Conservation (phyloP, 306 rosid species). For the Cicer cuneatum region DNA sequence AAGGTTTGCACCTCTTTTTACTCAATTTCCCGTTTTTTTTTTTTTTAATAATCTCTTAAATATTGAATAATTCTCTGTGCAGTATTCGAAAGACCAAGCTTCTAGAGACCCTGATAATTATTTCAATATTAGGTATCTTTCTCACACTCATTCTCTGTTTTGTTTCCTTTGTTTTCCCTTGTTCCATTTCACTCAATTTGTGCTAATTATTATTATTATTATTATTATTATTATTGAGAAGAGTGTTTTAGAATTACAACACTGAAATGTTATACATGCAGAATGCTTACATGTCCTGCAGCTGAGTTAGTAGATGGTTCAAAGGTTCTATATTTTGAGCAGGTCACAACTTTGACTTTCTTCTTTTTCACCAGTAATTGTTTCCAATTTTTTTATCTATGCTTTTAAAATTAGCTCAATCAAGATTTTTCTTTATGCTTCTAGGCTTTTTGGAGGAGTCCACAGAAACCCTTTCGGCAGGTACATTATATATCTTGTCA, state of each 20-base stretch:
- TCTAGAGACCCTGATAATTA: constrained; percentile 88
- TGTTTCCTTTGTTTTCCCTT: background rate
- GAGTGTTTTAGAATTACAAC: constrained; percentile 2
- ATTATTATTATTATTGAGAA: background rate
- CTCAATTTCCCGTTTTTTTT: background rate
- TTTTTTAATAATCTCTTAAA: background rate
- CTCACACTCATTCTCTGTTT: background rate
- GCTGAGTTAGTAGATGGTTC: constrained; percentile 97
- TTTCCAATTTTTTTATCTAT: background rate
- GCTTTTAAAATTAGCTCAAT: constrained; percentile 17
- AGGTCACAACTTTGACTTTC: constrained; percentile 52
- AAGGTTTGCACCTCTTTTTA: constrained; percentile 48
- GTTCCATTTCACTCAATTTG: too few species aligned
- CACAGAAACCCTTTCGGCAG: constrained; percentile 97
- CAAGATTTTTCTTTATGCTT: constrained; percentile 43
- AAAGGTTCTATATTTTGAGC: constrained; percentile 84
- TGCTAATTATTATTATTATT: too few species aligned
- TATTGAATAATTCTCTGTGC: background rate
- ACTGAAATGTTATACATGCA: constrained; percentile 31
- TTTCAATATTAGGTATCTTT: constrained; percentile 84
- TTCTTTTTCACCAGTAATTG: background rate
- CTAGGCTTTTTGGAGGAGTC: constrained; percentile 98
- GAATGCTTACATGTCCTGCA: constrained; percentile 81
- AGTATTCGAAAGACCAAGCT: constrained; percentile 93
- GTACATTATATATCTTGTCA: constrained; percentile 46